phyloP scores from a whole-genome alignment of 2,329 filamentous ascomycete genomes.

The Bipolaris zeicola region DNA sequence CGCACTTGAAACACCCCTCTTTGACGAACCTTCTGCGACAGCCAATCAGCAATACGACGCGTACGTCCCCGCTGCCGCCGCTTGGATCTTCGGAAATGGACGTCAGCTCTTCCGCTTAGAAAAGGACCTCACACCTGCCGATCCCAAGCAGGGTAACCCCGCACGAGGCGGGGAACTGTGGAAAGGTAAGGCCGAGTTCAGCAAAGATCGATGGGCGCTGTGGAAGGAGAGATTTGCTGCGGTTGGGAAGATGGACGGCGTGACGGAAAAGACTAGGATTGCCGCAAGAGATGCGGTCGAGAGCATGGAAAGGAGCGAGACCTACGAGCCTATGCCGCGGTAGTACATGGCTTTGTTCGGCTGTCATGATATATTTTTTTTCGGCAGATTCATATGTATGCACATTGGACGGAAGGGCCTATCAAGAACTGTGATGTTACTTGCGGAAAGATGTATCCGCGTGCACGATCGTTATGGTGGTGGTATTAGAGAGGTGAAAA shows the following conservation, averaged over 20 bases:
- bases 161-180: conserved; percentile 37
- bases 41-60: conserved; percentile 33
- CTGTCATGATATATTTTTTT: not conserved
- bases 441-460: not conserved
- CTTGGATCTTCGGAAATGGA: conserved; percentile 36
- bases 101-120: conserved; percentile 30
- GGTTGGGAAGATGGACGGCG: conserved; percentile 25
- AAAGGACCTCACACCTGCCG: conserved; percentile 36
- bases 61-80: conserved; percentile 36
- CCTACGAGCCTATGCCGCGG: conserved; percentile 12
- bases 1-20: conserved; percentile 32
- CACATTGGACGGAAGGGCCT: not conserved
- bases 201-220: conserved; percentile 39
- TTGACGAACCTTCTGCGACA: conserved; percentile 25
- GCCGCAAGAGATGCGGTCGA: conserved; percentile 33
- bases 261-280: conserved; percentile 29
- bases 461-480: not conserved
- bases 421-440: not conserved
- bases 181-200: conserved; percentile 38
- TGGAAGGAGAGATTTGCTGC: conserved; percentile 42
- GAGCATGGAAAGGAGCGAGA: conserved; percentile 39
- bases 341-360: not conserved
- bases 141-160: conserved; percentile 36
- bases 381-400: not conserved
- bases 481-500: too few species aligned